Conservation (phyloP, 257 asterid genomes). For the Gynochthodes officinalis region DNA sequence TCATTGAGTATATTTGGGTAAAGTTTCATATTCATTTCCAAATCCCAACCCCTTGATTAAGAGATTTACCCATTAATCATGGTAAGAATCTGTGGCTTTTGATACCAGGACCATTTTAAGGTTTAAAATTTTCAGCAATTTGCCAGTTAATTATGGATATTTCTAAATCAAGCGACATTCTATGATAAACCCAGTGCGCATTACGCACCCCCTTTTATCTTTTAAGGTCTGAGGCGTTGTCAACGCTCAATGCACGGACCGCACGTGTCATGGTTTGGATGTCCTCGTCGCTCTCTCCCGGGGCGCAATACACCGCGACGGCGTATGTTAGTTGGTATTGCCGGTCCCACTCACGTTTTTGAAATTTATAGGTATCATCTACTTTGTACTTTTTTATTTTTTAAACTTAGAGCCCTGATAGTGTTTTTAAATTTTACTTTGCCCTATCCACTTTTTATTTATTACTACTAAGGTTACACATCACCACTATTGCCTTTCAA, state of each 20-base stretch:
- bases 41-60: conserved; percentile 37
- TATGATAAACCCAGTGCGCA: conserved; percentile 2
- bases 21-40: conserved; percentile 36
- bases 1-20: conserved; percentile 26
- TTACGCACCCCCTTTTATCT: no score
- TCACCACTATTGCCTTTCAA: no score
- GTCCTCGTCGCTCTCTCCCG: not conserved
- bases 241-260: no score
- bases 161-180: not conserved
- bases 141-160: not conserved
- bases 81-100: conserved; percentile 27
- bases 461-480: no score
- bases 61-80: conserved; percentile 33
- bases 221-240: no score
- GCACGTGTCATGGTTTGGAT: conserved; percentile 1
- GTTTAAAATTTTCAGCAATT: not conserved
- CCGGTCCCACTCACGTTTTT: not conserved
- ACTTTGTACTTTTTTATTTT: no score
- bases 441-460: not conserved
- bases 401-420: not conserved
- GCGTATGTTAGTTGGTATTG: not conserved
- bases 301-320: not conserved
- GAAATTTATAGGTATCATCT: not conserved
- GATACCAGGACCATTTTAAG: no score
- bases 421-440: not conserved